Conservation (phyloP, 2,329 filamentous ascomycete genomes). For the Xylariaceae sp. region DNA sequence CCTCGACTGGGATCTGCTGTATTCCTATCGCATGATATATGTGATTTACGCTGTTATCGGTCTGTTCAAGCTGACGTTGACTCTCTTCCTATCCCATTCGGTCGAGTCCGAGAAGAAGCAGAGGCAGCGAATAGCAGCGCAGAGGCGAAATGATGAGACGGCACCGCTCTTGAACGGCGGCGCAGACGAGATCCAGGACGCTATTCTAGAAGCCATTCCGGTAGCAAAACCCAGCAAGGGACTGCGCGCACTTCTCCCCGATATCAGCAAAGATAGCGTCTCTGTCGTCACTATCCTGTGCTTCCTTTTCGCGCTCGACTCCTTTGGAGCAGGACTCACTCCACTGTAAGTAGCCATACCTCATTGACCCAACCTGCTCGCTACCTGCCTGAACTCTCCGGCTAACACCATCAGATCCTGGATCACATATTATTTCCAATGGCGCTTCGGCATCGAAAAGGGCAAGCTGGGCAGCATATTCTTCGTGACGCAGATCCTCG, state of each 20-base stretch:
- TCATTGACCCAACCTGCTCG: slow-evolving; percentile 37
- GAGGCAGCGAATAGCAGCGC: slow-evolving; percentile 8
- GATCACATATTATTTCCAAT: slow-evolving; percentile 63
- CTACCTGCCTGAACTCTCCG: slow-evolving; percentile 32
- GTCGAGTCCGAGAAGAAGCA: slow-evolving; percentile 43
- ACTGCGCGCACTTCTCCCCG: slow-evolving; percentile 52
- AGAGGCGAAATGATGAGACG: slow-evolving; percentile 24
- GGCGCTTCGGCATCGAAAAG: slow-evolving; percentile 53
- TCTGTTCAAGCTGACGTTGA: slow-evolving; percentile 59
- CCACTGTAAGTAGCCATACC: slow-evolving; percentile 60
- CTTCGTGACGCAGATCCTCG: slow-evolving; percentile 58
- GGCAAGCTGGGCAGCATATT: slow-evolving; percentile 61
- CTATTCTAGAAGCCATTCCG: not conserved
- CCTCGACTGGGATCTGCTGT: slow-evolving; percentile 29
- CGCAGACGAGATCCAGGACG: not conserved
- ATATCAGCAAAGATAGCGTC: slow-evolving; percentile 51
- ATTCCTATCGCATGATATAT: slow-evolving; percentile 53
- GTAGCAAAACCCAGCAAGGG: slow-evolving; percentile 12
- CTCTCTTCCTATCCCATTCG: slow-evolving; percentile 51
- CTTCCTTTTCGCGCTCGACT: slow-evolving; percentile 51
- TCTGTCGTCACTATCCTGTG: slow-evolving; percentile 65
- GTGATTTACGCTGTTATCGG: slow-evolving; percentile 63
- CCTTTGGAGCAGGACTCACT: slow-evolving; percentile 68
- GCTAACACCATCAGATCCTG: slow-evolving; percentile 57
- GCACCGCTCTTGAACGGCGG: slow-evolving; percentile 29